phyloP scores from a whole-genome alignment of 1,284 basidiomycete genomes.

The Ustilago crameri region DNA sequence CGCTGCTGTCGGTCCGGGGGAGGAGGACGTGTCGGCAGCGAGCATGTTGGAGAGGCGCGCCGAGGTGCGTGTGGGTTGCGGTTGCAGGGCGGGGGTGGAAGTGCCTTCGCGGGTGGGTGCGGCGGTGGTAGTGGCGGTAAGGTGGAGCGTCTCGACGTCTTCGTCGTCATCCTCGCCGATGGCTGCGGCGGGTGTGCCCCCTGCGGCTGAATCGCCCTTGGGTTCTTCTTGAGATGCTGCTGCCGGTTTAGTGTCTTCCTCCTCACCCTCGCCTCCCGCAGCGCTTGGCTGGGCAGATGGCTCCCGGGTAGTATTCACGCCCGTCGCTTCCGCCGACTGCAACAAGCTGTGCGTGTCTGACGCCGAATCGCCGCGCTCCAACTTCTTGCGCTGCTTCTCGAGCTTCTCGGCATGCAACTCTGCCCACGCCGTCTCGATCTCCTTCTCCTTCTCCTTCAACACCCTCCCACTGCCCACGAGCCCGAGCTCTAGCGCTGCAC shows the following conservation, averaged over 20 bases:
- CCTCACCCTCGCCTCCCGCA: constrained; percentile 4
- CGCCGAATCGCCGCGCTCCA: constrained; percentile 18
- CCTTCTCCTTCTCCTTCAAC: constrained; percentile 50
- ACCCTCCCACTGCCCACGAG: constrained; percentile 74
- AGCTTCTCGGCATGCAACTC: constrained; percentile 69
- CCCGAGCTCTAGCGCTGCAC: constrained; percentile 91
- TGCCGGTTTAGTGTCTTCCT: constrained; percentile 1
- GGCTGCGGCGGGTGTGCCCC: constrained; percentile 1
- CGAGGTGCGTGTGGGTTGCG: constrained; percentile 24
- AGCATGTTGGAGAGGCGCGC: constrained; percentile 31
- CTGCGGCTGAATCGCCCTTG: background rate
- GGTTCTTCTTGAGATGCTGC: background rate
- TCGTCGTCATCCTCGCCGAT: constrained; percentile 38
- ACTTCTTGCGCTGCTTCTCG: constrained; percentile 33
- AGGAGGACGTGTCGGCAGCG: background rate
- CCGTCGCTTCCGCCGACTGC: constrained; percentile 22
- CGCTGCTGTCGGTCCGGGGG: background rate
- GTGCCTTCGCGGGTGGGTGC: constrained; percentile 44
- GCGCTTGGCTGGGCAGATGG: constrained; percentile 27
- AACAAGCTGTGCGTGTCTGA: constrained; percentile 12
- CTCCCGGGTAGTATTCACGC: constrained; percentile 8
- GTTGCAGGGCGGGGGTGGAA: constrained; percentile 33
- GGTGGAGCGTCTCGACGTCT: constrained; percentile 49
- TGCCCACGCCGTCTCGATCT: constrained; percentile 45
- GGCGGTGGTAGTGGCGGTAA: constrained; percentile 46